Base-by-base conservation (phyloP, 805 yeast species). In the Zygosaccharomyces lentus region DNA sequence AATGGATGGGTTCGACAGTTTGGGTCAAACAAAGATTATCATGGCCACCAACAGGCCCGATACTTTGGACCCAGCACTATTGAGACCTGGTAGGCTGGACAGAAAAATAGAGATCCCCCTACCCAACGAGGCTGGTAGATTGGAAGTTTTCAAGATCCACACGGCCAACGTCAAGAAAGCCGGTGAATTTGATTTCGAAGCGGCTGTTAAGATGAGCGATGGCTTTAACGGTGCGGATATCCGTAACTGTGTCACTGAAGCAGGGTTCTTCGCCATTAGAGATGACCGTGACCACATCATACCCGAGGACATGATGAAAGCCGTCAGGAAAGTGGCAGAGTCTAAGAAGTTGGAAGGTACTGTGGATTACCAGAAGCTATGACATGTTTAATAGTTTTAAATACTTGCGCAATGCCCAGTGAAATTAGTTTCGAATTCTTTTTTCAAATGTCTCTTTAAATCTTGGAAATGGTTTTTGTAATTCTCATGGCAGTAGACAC, bases 1-100 rank as follows among this genome's bases (percentile, higher is more conserved):
- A 70, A 90, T 91, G 98, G 99, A 91, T 67, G 99, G 99, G 49
- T 91, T 91, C 67, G 98, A 91, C 66, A 85, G 88, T 48, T 76
- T 91, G 61, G 99, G 99, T 23, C 96, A 89, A 68, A 91, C 99
- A 2, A 91, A 91, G 71, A 89, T 91, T 43, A 91, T 91, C 61
- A 91, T 91, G 99, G 99, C 99, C 27, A 91, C 99, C n/a, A 91
- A 91, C 69, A 81, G 99, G 71, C 99, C 99, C 9, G 99, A 91
- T 65, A 93, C 98, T 9, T 75, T 91, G 54, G 99, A 91, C 68
- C 99, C 99, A 10, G 99, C 99, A 3, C 75, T 91, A 57, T 76
- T 91, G 58, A 86, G 99, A 74, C 96, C 99, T 1, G 99, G 99
- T 56, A 82, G 99, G 73, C 79, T 91, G 65, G 99, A 91, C 70